Evolutionary conservation across 2,329 filamentous ascomycete genomes (phyloP), one percentile per base, ranked within the genome.

Genomic region (Alternaria arbusti): DNA sequence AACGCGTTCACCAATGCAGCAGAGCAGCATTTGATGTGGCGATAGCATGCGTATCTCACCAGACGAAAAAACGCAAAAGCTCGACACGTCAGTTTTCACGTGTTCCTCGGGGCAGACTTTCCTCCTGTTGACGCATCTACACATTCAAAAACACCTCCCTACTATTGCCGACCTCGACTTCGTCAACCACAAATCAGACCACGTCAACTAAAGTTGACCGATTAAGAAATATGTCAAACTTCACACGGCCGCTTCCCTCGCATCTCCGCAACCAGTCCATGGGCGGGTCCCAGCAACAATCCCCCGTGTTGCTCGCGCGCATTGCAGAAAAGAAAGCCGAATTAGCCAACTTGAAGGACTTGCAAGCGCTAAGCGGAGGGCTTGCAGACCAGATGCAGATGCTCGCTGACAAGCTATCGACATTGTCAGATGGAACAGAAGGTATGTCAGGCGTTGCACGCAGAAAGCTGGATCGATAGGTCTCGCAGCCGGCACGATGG

Each of bases 251-350:
- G 0, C 70, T 92, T 17, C 86, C 90, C 4, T 88, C 89, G 25
- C 90, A 94, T 74, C 82, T 92, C 73, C 90, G 91, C 61, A 77
- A 76, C 70, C 82, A 79, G 70, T 78, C 73, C 64, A 75, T 72
- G 72, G 78, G 78, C 59, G 74, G 71, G 58, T 81, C 70, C 26
- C 84, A 55, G 77, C 70, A 88, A 51, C 90, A 92, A 78, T 91
- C 91, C 1, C 88, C 91, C 1, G 87, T 88, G 25, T 84, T 96
- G 15, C 82, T 91, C 56, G 88, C 91, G 47, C 90, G 92, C 67
- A 93, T 96, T 76, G 89, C 91, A 67, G 92, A 96, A 82, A 96
- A 96, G 84, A 93, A 91, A 79, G 88, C 89, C 57, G 93, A 96
- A 79, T 86, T 96, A 6, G 91, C 94, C 71, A 92, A 89, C 72